Base-by-base conservation (phyloP, 1,284 basidiomycete genomes). In the Ganoderma boninense region DNA sequence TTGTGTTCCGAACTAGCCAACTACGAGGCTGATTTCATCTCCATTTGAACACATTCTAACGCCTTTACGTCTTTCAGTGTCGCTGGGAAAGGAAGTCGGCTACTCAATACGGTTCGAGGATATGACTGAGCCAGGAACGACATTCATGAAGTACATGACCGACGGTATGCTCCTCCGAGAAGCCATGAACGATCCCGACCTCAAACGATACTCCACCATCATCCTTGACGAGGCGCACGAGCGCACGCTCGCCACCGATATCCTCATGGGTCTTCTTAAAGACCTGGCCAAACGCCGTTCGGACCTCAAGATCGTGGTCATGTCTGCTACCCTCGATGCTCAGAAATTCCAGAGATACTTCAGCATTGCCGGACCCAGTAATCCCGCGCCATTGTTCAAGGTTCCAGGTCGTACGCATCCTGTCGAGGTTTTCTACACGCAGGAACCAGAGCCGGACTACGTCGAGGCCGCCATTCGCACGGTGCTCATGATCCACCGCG, bases 31-130 rank as follows among this genome's bases (percentile, higher is more conserved):
- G 11, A 11, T 5, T 11, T 10, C 1, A 40, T 40, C 38, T 10
- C 38, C 38, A 13, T 62, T 23, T 14, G 42, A 62, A 6, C 40
- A 16, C 26, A 18, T 26, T 26, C 23, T 62, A 16, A 62, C 16
- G 16, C 13, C 60, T 2, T 14, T 59, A 29, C 18, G 63, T 57
- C 46, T 62, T 2, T 74, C 23, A 96, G 95, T 99, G 16, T 88
- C 92, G 82, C 91, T 98, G 13, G 96, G 96, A 66, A 93, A 95
- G 80, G 92, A 98, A 77, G 97, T 99, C 74, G 98, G 98, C 73
- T 99, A 99, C 83, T 96, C 95, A 4, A 99, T 99, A 78, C 96
- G 98, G 80, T 99, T 99, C 83, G 97, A 99, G 82, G 97, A 99
- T 80, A 96, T 97, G 92, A 98, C 97, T 13, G 94, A 96, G 74